Percentiles rank a stretch among this genome's conserved stretches.
Evolutionary conservation across 768 basidiomycete species (phyloP).

Genomic region (Tephrocybe sp.): DNA sequence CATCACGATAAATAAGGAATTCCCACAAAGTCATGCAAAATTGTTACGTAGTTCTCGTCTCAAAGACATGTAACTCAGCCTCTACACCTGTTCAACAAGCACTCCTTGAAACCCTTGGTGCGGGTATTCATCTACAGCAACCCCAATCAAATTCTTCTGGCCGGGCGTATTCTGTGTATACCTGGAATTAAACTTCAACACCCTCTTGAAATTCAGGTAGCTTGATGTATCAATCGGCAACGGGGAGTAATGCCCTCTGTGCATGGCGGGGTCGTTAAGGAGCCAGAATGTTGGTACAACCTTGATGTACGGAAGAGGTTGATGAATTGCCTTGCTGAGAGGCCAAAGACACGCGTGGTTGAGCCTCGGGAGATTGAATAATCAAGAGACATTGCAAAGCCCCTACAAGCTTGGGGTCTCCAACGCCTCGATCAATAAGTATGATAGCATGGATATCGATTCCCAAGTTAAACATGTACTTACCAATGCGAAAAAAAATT

Average conservation of each 20-base stretch:
- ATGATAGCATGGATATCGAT: too few species aligned
- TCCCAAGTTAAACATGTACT: too few species aligned
- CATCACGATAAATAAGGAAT: too few species aligned
- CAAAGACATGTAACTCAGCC: too few species aligned
- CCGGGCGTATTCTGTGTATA: constrained; percentile 8
- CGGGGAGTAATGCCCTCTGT: constrained; percentile 4
- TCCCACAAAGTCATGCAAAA: too few species aligned
- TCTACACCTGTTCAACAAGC: too few species aligned
- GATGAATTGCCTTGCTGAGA: not conserved
- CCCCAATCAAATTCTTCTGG: constrained; percentile 1
- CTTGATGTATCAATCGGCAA: constrained; percentile 4
- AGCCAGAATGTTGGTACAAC: constrained; percentile 6
- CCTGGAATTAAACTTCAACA: constrained; percentile 12
- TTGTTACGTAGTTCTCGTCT: too few species aligned
- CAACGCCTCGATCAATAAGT: too few species aligned
- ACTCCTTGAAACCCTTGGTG: too few species aligned
- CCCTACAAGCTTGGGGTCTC: too few species aligned
- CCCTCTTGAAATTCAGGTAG: constrained; percentile 8
- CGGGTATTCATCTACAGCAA: not conserved
- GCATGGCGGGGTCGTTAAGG: constrained; percentile 13
- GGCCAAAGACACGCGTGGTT: not conserved
- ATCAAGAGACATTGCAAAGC: not conserved
- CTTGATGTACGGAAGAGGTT: not conserved
- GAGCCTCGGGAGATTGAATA: not conserved
- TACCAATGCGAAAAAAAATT: too few species aligned